Evolutionary conservation across 768 basidiomycete genomes (phyloP).

Genomic region (Mycena rebaudengoi): DNA sequence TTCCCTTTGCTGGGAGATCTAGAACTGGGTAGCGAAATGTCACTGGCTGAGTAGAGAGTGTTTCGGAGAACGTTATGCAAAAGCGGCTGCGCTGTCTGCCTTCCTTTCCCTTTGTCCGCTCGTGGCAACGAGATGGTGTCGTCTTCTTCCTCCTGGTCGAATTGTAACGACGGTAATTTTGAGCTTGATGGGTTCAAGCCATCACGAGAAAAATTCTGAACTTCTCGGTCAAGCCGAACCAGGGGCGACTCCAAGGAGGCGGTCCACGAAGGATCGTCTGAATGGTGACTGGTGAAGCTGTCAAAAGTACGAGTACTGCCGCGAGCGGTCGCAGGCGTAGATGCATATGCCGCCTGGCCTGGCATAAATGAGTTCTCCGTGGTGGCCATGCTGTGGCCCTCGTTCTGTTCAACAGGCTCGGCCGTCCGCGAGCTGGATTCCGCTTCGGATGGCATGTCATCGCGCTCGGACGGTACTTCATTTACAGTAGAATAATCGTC

Average conservation of each 20-base stretch:
- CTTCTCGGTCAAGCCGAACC: constrained; percentile 68
- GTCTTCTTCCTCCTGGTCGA: constrained; percentile 21
- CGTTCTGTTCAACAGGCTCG: constrained; percentile 34
- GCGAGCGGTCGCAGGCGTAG: constrained; percentile 73
- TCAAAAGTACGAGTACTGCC: constrained; percentile 45
- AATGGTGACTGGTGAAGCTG: constrained; percentile 47
- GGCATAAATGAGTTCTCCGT: constrained; percentile 82
- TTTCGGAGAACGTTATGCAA: constrained; percentile 61
- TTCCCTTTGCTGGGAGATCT: constrained; percentile 48
- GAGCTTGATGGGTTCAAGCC: constrained; percentile 39
- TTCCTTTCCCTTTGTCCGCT: constrained; percentile 56
- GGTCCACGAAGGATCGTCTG: constrained; percentile 73
- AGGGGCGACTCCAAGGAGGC: constrained; percentile 79
- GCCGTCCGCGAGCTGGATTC: constrained; percentile 28
- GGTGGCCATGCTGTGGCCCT: constrained; percentile 55
- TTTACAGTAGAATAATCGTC: constrained; percentile 71
- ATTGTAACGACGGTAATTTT: constrained; percentile 27
- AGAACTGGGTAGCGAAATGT: constrained; percentile 49
- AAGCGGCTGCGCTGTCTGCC: constrained; percentile 49
- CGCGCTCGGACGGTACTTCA: constrained; percentile 55
- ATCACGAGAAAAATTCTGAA: constrained; percentile 62
- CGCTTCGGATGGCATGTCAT: constrained; percentile 38
- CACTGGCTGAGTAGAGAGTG: constrained; percentile 49
- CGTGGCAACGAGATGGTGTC: constrained; percentile 29
- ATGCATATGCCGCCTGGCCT: constrained; percentile 74